A percentile compares a stretch with the other conserved stretches of the same genome.
These are phyloP conservation scores for Russula earlei DNA, from an alignment of 768 basidiomycete species.

Conservation along the genomic window DNA sequence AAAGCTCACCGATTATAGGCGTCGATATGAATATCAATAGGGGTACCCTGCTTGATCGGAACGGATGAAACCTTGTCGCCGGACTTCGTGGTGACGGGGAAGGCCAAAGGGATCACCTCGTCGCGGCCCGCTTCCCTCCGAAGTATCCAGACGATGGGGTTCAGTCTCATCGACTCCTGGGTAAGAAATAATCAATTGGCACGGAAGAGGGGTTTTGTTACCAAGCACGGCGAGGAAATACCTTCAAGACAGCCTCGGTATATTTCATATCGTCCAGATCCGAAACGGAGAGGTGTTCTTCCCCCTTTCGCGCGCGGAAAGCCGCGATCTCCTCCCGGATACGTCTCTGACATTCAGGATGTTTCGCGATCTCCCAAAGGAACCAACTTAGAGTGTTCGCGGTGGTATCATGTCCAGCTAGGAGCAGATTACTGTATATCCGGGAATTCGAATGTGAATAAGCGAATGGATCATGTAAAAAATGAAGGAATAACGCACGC, in stretches of 20 bases:
- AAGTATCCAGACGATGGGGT: slow-evolving; percentile 12
- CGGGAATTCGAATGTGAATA: background rate
- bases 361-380: slow-evolving; percentile 17
- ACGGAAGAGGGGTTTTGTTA: background rate
- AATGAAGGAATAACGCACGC: background rate
- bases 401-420: slow-evolving; percentile 19
- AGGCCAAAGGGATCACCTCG: slow-evolving; percentile 16
- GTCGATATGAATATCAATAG: slow-evolving; percentile 10
- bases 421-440: slow-evolving; percentile 5
- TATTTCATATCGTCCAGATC: slow-evolving; percentile 15
- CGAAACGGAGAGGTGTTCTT: background rate
- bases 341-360: slow-evolving; percentile 13
- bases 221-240: background rate
- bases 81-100: slow-evolving; percentile 11
- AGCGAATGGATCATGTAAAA: background rate
- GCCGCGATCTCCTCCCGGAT: slow-evolving; percentile 14
- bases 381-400: slow-evolving; percentile 12
- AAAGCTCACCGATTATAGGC: slow-evolving; percentile 13
- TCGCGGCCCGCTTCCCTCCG: slow-evolving; percentile 9
- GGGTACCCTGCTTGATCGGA: slow-evolving; percentile 16
- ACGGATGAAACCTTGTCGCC: slow-evolving; percentile 13
- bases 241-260: slow-evolving; percentile 17
- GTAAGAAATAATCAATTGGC: background rate
- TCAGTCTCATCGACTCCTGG: slow-evolving; percentile 17
- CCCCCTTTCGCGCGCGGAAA: slow-evolving; percentile 3